Base-by-base conservation (phyloP, 192 early-diverging fungal genomes). In the Gryganskiella cystojenkinii region DNA sequence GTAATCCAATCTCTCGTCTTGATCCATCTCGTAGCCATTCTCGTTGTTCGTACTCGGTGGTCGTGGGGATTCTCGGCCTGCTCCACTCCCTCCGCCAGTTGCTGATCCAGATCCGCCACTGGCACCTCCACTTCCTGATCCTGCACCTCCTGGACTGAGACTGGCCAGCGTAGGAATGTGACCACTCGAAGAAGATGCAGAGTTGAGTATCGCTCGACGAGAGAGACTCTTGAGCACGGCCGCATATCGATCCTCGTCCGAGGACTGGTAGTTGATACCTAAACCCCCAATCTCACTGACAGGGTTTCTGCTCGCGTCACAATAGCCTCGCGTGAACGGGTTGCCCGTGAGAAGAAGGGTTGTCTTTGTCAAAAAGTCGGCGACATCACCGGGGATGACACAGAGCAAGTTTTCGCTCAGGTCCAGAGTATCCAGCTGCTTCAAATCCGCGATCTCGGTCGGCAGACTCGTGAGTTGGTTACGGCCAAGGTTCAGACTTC, bases 311-410 rank as follows among this genome's bases (percentile, higher is more conserved):
- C 43, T 54, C 10, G 67, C 66, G 31, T 78, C 74, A 34, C 74
- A 78, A 61, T 78, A 64, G 25, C 74, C 74, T 45, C 81, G 63
- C 19, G 85, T 85, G 60, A 87, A 62, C 1, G 85, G 85, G 35
- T 87, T 87, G 3, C 85, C 85, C 14, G 82, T 87, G 28, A 87
- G 73, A 17, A 87, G 62, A 3, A 87, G 55, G 0, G 85, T 85
- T 0, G 83, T 83, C 40, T 80, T 81, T 58, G 51, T 82, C 50
- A 70, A 51, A 46, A 82, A 70, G n/a, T 82, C 75, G 4, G 72
- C 70, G 14, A 89, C 50, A 53, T 85, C 84, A 11, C 71, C 79
- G 3, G 87, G 87, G 31, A 89, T 68, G 46, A 76, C 65, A 44
- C 66, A 56, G 9, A 89, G 45, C 15, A 76, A 53, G 61, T 89